Evolutionary conservation across 805 yeast species (phyloP).

Genomic region (Metschnikowia chrysomelidarum): DNA sequence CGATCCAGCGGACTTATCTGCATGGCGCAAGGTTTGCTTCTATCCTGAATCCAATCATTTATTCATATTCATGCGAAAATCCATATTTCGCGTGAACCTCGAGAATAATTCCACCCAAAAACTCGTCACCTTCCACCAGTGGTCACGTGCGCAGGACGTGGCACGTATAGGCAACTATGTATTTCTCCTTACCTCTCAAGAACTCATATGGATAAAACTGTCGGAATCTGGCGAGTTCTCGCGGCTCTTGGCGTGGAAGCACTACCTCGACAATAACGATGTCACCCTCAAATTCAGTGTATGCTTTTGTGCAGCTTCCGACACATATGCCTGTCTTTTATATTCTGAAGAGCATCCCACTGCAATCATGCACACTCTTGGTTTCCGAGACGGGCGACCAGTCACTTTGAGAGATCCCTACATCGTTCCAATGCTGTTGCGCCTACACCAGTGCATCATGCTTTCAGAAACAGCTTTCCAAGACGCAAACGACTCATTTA

Average conservation of each 20-base stretch:
- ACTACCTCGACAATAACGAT: constrained; percentile 55
- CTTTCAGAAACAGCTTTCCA: no score
- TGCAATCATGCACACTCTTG: constrained; percentile 34
- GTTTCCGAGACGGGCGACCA: constrained; percentile 32
- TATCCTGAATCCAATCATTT: constrained; percentile 7
- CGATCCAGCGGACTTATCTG: constrained; percentile 14
- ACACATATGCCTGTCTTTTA: constrained; percentile 18
- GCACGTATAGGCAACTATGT: constrained; percentile 25
- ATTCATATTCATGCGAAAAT: constrained; percentile 9
- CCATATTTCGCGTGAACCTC: constrained; percentile 4
- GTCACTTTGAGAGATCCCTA: constrained; percentile 39
- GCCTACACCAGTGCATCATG: no score
- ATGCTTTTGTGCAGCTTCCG: constrained; percentile 17
- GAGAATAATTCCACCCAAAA: constrained; percentile 2
- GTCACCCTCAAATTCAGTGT: constrained; percentile 43
- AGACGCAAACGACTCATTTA: no score
- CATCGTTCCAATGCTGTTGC: constrained; percentile 7
- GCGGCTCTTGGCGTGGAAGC: constrained; percentile 71
- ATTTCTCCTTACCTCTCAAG: constrained; percentile 64
- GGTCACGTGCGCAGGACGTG: constrained; percentile 18
- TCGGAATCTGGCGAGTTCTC: constrained; percentile 26
- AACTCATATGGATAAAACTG: constrained; percentile 53
- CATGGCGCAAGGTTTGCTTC: constrained; percentile 14
- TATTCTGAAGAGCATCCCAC: constrained; percentile 33
- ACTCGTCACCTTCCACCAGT: constrained; percentile 14